Conservation (phyloP, 768 basidiomycete species). For the Thelephora ganbajun region DNA sequence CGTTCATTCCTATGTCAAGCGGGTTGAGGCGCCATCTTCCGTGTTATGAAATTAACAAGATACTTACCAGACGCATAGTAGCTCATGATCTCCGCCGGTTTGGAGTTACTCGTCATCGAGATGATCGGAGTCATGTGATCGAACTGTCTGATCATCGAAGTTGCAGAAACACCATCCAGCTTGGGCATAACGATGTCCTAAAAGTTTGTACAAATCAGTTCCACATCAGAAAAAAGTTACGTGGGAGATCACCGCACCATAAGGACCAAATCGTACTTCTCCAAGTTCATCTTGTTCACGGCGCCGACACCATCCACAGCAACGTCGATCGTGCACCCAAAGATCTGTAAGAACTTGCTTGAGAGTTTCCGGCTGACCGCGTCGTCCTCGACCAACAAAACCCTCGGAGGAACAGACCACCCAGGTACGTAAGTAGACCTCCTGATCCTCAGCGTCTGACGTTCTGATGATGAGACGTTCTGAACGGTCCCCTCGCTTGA, state of each 20-base stretch:
- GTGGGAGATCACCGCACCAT: conserved; percentile 47
- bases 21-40: neutral
- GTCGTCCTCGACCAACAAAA: conserved; percentile 92
- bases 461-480: conserved; percentile 8
- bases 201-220: conserved; percentile 1
- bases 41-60: neutral
- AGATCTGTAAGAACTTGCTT: conserved; percentile 89
- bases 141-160: conserved; percentile 87
- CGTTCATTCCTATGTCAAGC: conserved; percentile 66
- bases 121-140: conserved; percentile 95
- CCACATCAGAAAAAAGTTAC: conserved; percentile 1
- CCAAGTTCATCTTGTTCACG: conserved; percentile 91
- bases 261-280: conserved; percentile 89
- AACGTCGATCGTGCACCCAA: conserved; percentile 89
- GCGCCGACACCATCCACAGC: conserved; percentile 89
- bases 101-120: conserved; percentile 93
- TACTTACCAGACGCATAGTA: conserved; percentile 62
- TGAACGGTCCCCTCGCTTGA: conserved; percentile 1
- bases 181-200: conserved; percentile 95
- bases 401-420: conserved; percentile 84
- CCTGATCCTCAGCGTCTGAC: conserved; percentile 49
- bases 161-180: conserved; percentile 79
- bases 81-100: conserved; percentile 85
- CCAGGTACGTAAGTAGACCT: conserved; percentile 75
- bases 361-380: conserved; percentile 78